Evolutionary conservation across 78 protist species (phyloP).

Genomic region (Dictyostelium purpureum): DNA sequence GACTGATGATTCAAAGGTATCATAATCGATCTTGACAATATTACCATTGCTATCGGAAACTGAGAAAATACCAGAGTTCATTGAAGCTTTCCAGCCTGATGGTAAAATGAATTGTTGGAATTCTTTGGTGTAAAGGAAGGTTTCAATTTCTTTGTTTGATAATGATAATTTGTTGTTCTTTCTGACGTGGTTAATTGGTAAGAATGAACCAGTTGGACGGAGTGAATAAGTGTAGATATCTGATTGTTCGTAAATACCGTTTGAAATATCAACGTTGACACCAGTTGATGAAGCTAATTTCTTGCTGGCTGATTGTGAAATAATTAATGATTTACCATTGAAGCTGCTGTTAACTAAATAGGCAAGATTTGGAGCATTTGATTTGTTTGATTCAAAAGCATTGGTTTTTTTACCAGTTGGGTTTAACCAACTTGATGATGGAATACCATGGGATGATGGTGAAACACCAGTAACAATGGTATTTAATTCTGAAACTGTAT

Average conservation of each 20-base stretch:
- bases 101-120: conserved; percentile 62
- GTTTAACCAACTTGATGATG: conserved; percentile 5
- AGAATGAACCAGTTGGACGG: not conserved
- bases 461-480: conserved; percentile 69
- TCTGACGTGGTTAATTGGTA: not conserved
- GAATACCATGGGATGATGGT: conserved; percentile 54
- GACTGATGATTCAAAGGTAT: not conserved
- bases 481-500: conserved; percentile 37
- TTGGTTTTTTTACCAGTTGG: conserved; percentile 4
- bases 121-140: conserved; percentile 33
- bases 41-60: not conserved
- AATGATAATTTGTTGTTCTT: not conserved
- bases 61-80: not conserved
- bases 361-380: conserved; percentile 46
- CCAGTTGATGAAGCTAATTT: conserved; percentile 17
- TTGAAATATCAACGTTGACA: not conserved
- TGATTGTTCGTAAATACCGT: not conserved
- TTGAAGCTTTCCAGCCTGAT: conserved; percentile 1
- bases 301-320: not conserved
- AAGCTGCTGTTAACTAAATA: not conserved
- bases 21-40: conserved; percentile 7
- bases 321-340: conserved; percentile 28
- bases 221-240: not conserved
- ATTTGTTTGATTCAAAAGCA: conserved; percentile 4
- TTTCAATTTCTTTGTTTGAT: conserved; percentile 7